Base-by-base conservation (phyloP, 2,329 filamentous ascomycete genomes). In the Laburnicola sp. region DNA sequence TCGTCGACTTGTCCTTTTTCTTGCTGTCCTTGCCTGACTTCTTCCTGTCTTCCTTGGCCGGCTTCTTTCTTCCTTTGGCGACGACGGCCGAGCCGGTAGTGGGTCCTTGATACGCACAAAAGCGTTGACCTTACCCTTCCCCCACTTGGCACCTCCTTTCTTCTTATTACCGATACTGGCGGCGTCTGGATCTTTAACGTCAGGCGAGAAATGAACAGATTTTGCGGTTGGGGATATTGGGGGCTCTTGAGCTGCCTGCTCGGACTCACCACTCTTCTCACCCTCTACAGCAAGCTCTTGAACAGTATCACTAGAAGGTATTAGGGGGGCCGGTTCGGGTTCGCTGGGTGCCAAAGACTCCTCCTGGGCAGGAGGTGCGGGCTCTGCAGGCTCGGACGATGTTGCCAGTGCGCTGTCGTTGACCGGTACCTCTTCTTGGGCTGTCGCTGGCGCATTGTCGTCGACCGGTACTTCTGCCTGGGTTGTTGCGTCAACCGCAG, bases 191-290 rank as follows among this genome's bases (percentile, higher is more conserved):
- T 69, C 68, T 68, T 71, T 72, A 50, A 66, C 65, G 65, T 72
- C 68, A 69, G 68, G 64, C 45, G 68, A 63, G 59, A 72, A 72
- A 50, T 70, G 69, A 44, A 72, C 68, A 52, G 56, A 63, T 50
- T 72, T 72, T 37, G 57, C 53, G 36, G 53, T 62, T 43, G 64
- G 66, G 58, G 64, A 67, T 49, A 64, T 63, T 44, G 60, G 62
- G 64, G 66, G 58, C 57, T 63, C 54, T 64, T 63, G 62, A 68
- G 64, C 63, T 47, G 56, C 62, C 62, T 58, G 66, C 65, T 70
- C 67, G 59, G 64, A 70, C 67, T 70, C 68, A 70, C 67, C 66
- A 69, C 63, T 69, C 62, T 66, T 66, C 62, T 66, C 61, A 59
- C 55, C 55, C 50, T 61, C 63, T 28, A 39, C 55, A 30, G 51